Percentiles rank a stretch among this genome's conserved stretches.
Conservation (phyloP, 129 eudicot species). For the Pittosporum tobira region DNA sequence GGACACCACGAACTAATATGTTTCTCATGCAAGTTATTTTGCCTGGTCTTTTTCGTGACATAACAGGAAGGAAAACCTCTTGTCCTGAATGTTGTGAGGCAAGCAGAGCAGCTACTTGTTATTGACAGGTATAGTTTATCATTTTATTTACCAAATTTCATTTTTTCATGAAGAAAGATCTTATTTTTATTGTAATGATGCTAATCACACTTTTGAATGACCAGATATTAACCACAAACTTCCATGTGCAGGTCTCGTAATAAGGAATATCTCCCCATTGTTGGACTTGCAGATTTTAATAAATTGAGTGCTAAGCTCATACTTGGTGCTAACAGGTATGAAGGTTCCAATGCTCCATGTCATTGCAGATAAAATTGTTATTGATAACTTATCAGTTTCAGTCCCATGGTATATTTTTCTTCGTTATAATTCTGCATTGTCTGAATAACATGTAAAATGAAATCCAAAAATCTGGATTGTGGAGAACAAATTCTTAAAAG, state of each 20-base stretch:
- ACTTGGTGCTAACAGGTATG: constrained; percentile 88
- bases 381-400: no score
- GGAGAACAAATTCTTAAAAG: no score
- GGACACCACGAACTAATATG: no score
- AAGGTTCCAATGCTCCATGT: background rate
- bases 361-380: background rate
- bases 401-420: no score
- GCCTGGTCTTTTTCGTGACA: constrained; percentile 1
- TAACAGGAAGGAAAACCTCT: constrained; percentile 97
- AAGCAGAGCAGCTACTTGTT: constrained; percentile 74
- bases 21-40: background rate
- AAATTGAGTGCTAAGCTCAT: constrained; percentile 94
- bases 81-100: constrained; percentile 84
- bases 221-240: background rate
- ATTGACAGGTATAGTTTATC: constrained; percentile 51
- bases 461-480: no score
- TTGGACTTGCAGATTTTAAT: constrained; percentile 94
- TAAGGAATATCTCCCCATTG: constrained; percentile 95
- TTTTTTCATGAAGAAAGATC: background rate
- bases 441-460: no score
- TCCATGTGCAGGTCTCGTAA: constrained; percentile 58
- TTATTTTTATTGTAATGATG: background rate
- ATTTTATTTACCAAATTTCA: background rate
- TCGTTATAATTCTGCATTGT: no score
- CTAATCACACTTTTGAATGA: background rate